Conservation (phyloP, 2,329 filamentous ascomycete species). For the Plectosphaerella plurivora region DNA sequence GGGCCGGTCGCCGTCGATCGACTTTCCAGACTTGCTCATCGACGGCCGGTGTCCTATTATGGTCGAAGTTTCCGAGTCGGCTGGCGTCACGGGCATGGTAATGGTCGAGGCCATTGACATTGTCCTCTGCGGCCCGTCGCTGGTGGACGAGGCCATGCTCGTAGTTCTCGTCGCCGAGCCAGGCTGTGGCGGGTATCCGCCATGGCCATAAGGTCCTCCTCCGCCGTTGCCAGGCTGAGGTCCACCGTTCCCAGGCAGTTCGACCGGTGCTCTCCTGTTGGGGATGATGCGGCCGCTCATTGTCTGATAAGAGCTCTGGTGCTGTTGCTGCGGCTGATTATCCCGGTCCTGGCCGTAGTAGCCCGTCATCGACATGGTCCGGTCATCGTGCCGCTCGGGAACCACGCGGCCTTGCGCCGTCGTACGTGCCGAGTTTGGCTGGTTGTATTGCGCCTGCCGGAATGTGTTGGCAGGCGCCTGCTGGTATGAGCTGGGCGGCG, state of each 20-base stretch:
- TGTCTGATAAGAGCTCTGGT: slow-evolving; percentile 66
- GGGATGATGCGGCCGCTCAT: slow-evolving; percentile 93
- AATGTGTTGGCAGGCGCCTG: slow-evolving; percentile 70
- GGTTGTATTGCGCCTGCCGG: slow-evolving; percentile 70
- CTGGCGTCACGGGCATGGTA: slow-evolving; percentile 62
- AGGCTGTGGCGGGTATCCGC: slow-evolving; percentile 38
- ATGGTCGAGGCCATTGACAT: slow-evolving; percentile 94
- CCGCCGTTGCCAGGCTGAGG: slow-evolving; percentile 4
- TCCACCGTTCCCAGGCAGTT: slow-evolving; percentile 32
- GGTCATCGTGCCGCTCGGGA: slow-evolving; percentile 85
- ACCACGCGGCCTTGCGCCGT: slow-evolving; percentile 90
- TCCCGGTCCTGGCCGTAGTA: slow-evolving; percentile 66
- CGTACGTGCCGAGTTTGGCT: slow-evolving; percentile 62
- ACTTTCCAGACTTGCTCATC: slow-evolving; percentile 50
- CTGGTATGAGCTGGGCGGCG: slow-evolving; percentile 56
- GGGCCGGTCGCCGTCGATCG: slow-evolving; percentile 50
- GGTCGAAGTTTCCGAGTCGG: slow-evolving; percentile 48
- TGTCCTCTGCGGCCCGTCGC: slow-evolving; percentile 53
- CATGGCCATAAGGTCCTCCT: slow-evolving; percentile 20
- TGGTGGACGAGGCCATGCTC: slow-evolving; percentile 55
- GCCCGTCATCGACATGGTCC: slow-evolving; percentile 93
- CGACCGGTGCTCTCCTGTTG: slow-evolving; percentile 49
- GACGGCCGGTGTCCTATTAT: slow-evolving; percentile 52
- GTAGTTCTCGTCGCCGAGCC: slow-evolving; percentile 55
- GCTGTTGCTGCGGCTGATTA: slow-evolving; percentile 11